A percentile compares a stretch with the other conserved stretches of the same genome.
These are phyloP conservation scores for Aspergillus calidoustus DNA, from an alignment of 2,329 filamentous ascomycete species.

Conservation along the genomic window DNA sequence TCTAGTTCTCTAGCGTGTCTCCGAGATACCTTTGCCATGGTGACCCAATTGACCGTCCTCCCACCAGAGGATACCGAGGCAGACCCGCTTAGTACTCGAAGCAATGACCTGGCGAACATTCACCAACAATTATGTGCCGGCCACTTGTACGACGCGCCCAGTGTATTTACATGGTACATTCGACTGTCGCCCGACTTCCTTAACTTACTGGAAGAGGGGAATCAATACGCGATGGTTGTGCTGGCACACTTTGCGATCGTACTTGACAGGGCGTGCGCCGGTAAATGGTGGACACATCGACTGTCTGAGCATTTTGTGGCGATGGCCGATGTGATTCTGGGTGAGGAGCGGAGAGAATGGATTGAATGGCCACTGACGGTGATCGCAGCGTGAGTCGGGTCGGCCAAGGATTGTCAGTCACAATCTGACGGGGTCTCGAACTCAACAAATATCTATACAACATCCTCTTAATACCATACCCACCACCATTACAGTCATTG, in stretches of 20 bases:
- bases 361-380: constrained; percentile 12
- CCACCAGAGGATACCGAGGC: not conserved
- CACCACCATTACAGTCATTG: too few relatives aligned
- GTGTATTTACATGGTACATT: constrained; percentile 13
- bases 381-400: not conserved
- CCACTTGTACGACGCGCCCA: constrained; percentile 5
- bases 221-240: constrained; percentile 9
- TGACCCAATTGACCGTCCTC: constrained; percentile 9
- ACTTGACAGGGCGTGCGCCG: not conserved
- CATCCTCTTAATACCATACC: too few relatives aligned
- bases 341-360: not conserved
- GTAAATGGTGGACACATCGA: constrained; percentile 6
- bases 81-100: not conserved
- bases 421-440: too few relatives aligned
- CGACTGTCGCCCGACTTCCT: constrained; percentile 1
- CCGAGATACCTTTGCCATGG: constrained; percentile 12
- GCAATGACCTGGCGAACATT: not conserved
- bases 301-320: not conserved
- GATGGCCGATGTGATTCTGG: constrained; percentile 3
- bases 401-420: too few relatives aligned
- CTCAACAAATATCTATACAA: too few relatives aligned
- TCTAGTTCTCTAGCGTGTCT: not conserved
- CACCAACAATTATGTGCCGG: not conserved
- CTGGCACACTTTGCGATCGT: constrained; percentile 12
- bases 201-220: not conserved